phyloP scores from a whole-genome alignment of 2,329 filamentous ascomycete genomes.

The Raffaelea deltoideospora region DNA sequence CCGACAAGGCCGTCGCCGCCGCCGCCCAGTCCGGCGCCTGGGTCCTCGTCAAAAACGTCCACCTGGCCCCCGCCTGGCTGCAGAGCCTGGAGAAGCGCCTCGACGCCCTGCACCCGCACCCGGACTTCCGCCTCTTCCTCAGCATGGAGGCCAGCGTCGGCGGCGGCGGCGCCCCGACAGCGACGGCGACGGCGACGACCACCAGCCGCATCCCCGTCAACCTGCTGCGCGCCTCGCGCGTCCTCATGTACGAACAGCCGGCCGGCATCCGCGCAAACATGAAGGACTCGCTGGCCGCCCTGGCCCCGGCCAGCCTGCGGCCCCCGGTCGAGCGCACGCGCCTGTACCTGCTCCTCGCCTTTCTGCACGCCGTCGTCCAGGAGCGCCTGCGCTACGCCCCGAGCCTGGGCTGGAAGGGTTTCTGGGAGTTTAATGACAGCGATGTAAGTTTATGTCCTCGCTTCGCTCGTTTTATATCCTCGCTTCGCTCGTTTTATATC shows the following conservation, averaged over 20 bases:
- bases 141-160: constrained; percentile 94
- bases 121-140: constrained; percentile 85
- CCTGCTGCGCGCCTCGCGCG: constrained; percentile 76
- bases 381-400: constrained; percentile 90
- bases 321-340: constrained; percentile 81
- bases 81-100: constrained; percentile 95
- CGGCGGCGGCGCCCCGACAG: too few species aligned
- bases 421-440: constrained; percentile 99
- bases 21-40: constrained; percentile 85
- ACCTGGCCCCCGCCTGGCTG: constrained; percentile 88
- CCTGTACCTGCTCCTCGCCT: constrained; percentile 80
- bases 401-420: constrained; percentile 89
- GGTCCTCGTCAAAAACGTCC: constrained; percentile 98
- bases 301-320: constrained; percentile 62
- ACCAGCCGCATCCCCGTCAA: constrained; percentile 99
- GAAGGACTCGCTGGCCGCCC: constrained; percentile 85
- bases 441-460: constrained; percentile 76
- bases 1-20: constrained; percentile 88
- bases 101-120: constrained; percentile 84
- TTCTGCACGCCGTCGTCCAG: constrained; percentile 91
- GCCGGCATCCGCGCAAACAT: constrained; percentile 94
- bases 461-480: too few species aligned
- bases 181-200: too few species aligned
- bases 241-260: constrained; percentile 96
- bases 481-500: background rate